These are phyloP conservation scores for Euphorbia corollata DNA, from an alignment of 441 rosid species.

Conservation along the genomic window DNA sequence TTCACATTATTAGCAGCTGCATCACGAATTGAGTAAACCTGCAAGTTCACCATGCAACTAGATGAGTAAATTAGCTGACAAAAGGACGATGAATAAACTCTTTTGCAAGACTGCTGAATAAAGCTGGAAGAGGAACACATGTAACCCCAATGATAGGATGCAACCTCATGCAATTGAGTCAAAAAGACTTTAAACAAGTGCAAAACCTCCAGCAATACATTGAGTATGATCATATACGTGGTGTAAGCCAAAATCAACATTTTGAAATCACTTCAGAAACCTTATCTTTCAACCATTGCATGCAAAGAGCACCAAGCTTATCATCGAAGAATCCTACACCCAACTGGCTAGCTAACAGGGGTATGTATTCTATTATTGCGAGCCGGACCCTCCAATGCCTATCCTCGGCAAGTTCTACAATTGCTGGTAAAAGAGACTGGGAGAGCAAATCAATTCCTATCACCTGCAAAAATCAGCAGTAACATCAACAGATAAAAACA, in stretches of 20 bases:
- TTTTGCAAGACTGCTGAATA: not conserved
- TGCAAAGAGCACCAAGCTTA: constrained; percentile 94
- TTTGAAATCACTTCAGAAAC: constrained; percentile 28
- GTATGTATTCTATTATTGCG: constrained; percentile 95
- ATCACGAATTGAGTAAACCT: constrained; percentile 97
- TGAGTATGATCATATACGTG: not conserved
- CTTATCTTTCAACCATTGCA: constrained; percentile 99
- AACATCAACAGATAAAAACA: constrained; percentile 11
- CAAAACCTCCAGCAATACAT: not conserved
- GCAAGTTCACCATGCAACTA: constrained; percentile 12
- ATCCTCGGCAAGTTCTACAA: constrained; percentile 99
- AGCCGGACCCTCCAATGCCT: constrained; percentile 99
- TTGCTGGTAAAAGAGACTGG: constrained; percentile 89
- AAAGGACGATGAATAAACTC: not conserved
- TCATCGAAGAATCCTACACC: constrained; percentile 95
- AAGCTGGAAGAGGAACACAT: not conserved
- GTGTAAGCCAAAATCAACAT: not conserved
- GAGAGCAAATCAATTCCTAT: constrained; percentile 93
- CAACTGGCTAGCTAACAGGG: constrained; percentile 82
- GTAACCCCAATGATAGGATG: not conserved
- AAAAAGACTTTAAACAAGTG: not conserved
- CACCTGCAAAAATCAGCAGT: constrained; percentile 40
- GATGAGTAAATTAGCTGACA: not conserved
- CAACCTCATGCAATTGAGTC: not conserved
- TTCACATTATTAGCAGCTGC: constrained; percentile 97